phyloP scores from a whole-genome alignment of 257 asterid species.

The Datura wrightii region DNA sequence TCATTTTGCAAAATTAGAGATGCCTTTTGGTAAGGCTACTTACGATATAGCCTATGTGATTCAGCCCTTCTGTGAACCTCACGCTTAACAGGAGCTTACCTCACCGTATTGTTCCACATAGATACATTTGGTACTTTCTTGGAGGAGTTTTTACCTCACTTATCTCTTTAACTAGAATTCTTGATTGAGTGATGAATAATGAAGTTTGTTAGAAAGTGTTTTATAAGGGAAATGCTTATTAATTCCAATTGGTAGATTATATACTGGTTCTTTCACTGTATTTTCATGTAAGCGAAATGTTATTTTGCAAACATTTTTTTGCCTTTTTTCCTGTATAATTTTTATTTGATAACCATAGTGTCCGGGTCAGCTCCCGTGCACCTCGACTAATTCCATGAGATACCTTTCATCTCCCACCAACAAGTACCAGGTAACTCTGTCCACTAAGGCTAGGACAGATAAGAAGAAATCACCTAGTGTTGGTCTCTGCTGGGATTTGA shows the following conservation, averaged over 20 bases:
- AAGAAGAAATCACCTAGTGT: no score
- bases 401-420: no score
- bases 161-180: not conserved
- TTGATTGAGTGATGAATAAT: not conserved
- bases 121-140: not conserved
- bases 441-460: no score
- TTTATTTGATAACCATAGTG: no score
- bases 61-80: not conserved
- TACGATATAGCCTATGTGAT: not conserved
- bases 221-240: not conserved
- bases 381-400: no score
- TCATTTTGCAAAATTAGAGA: not conserved
- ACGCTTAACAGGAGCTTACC: not conserved
- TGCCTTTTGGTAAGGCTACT: not conserved
- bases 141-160: not conserved
- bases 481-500: no score
- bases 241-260: not conserved
- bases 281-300: not conserved
- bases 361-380: no score
- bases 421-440: no score
- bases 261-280: not conserved
- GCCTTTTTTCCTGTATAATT: no score
- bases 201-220: not conserved
- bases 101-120: no score
- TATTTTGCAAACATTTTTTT: not conserved